Percentiles rank a stretch among this genome's conserved stretches.
These are phyloP conservation scores for Aspergillus fructus DNA, from an alignment of 2,329 filamentous ascomycete genomes.

Conservation along the genomic window DNA sequence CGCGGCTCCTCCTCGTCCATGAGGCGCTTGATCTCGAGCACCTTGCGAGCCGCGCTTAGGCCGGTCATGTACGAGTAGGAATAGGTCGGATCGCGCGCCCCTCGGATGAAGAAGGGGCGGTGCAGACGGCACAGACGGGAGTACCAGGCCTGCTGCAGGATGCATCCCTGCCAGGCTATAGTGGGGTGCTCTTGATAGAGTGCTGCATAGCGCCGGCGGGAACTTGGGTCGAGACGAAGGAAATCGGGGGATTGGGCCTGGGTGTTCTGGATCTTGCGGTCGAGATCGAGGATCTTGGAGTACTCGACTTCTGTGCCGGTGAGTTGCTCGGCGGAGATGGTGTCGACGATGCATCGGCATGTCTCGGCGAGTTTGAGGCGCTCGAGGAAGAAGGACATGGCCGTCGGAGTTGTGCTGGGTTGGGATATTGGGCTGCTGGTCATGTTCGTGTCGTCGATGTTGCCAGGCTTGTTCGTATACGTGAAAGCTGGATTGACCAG, in stretches of 20 bases:
- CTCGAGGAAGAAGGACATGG: slow-evolving; percentile 47
- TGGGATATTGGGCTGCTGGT: slow-evolving; percentile 16
- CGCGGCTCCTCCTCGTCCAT: slow-evolving; percentile 31
- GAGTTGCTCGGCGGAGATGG: slow-evolving; percentile 26
- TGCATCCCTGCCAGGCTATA: slow-evolving; percentile 36
- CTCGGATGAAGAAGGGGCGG: slow-evolving; percentile 40
- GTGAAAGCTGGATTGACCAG: slow-evolving; percentile 43
- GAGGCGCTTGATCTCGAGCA: slow-evolving; percentile 37
- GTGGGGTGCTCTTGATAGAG: slow-evolving; percentile 31
- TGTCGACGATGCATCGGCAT: slow-evolving; percentile 43
- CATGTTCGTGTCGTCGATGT: slow-evolving; percentile 44
- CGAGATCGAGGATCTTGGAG: slow-evolving; percentile 39
- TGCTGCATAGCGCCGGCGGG: slow-evolving; percentile 23
- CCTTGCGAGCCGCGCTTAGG: slow-evolving; percentile 38
- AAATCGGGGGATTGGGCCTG: slow-evolving; percentile 35
- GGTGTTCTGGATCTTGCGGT: slow-evolving; percentile 33
- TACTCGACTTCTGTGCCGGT: slow-evolving; percentile 32
- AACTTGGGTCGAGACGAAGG: slow-evolving; percentile 36
- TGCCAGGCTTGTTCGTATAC: slow-evolving; percentile 41
- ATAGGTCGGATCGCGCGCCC: slow-evolving; percentile 34
- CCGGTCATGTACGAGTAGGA: slow-evolving; percentile 40
- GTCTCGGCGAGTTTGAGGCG: slow-evolving; percentile 43
- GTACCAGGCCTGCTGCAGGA: slow-evolving; percentile 36
- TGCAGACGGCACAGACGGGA: slow-evolving; percentile 41
- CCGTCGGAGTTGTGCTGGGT: slow-evolving; percentile 39